Percentiles rank a stretch among this genome's conserved stretches.
These are phyloP conservation scores for Turnera subulata DNA, from an alignment of 345 rosid species.

Conservation along the genomic window DNA sequence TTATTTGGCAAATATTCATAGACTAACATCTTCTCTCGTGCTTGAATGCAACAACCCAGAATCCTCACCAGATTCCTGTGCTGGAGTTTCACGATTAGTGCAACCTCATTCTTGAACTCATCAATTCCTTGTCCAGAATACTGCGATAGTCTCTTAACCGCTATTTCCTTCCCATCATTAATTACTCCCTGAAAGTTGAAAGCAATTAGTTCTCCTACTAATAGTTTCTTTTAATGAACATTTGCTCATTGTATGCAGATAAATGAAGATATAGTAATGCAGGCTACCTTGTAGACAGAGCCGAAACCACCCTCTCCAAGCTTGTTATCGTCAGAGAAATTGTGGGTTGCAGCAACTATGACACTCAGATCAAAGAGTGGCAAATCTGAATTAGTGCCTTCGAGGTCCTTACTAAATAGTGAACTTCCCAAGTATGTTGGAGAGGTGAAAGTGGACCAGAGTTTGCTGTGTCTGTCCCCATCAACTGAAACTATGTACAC, in stretches of 20 bases:
- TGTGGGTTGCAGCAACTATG: constrained; percentile 47
- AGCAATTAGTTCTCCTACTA: no score
- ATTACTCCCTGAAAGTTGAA: constrained; percentile 33
- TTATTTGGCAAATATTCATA: constrained; percentile 19
- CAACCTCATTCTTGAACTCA: constrained; percentile 45
- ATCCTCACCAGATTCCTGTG: constrained; percentile 27
- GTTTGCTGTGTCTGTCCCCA: constrained; percentile 24
- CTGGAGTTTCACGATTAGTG: constrained; percentile 21
- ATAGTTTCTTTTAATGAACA: no score
- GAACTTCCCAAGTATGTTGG: constrained; percentile 29
- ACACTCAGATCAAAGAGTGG: constrained; percentile 44
- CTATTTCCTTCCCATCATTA: constrained; percentile 40
- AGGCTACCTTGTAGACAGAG: constrained; percentile 63
- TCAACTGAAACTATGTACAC: no score
- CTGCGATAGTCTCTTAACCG: constrained; percentile 45
- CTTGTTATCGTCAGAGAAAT: constrained; percentile 45
- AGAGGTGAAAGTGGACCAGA: constrained; percentile 6
- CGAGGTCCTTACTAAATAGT: constrained; percentile 21
- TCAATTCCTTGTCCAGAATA: constrained; percentile 47
- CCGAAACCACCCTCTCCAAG: constrained; percentile 83
- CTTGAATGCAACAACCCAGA: constrained; percentile 13
- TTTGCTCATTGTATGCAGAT: no score
- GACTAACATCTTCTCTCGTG: constrained; percentile 10
- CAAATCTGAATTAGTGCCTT: constrained; percentile 36
- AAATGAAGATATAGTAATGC: no score